These are phyloP conservation scores for Diophrys sp. DNA, from an alignment of 73 alveolate genomes.

Conservation along the genomic window DNA sequence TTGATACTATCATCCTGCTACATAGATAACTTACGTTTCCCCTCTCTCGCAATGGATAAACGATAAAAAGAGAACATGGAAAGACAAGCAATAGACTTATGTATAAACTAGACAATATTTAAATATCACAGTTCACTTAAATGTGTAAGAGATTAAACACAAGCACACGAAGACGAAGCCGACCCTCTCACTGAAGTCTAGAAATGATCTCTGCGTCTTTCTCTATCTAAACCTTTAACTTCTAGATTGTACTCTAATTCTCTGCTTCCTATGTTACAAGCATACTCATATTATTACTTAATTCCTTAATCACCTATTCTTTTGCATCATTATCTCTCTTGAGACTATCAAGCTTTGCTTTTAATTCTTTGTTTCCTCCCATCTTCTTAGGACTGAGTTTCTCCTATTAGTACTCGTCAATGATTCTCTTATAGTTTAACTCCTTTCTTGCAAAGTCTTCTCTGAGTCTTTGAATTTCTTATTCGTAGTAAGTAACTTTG, in stretches of 20 bases:
- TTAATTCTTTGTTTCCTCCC: not conserved
- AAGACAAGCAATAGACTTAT: too few relatives aligned
- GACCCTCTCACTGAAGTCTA: not conserved
- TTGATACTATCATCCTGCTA: too few relatives aligned
- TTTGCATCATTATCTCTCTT: not conserved
- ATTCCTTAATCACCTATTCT: not conserved
- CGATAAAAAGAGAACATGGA: too few relatives aligned
- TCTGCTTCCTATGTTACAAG: not conserved
- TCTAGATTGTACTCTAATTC: not conserved
- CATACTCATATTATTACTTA: too few relatives aligned
- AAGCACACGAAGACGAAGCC: too few relatives aligned
- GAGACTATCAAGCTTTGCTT: not conserved
- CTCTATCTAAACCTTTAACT: not conserved
- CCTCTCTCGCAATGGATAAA: too few relatives aligned
- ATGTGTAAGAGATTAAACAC: too few relatives aligned
- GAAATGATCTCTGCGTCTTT: constrained; percentile 2
- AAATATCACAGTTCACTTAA: too few relatives aligned
- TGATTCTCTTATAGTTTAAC: not conserved
- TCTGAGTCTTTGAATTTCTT: not conserved
- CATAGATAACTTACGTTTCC: too few relatives aligned
- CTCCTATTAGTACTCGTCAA: not conserved
- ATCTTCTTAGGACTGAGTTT: not conserved
- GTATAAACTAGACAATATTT: too few relatives aligned
- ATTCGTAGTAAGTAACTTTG: not conserved
- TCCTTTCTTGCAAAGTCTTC: not conserved